Evolutionary conservation across 805 yeast genomes (phyloP).

Genomic region (Wickerhamiella hasegawae): DNA sequence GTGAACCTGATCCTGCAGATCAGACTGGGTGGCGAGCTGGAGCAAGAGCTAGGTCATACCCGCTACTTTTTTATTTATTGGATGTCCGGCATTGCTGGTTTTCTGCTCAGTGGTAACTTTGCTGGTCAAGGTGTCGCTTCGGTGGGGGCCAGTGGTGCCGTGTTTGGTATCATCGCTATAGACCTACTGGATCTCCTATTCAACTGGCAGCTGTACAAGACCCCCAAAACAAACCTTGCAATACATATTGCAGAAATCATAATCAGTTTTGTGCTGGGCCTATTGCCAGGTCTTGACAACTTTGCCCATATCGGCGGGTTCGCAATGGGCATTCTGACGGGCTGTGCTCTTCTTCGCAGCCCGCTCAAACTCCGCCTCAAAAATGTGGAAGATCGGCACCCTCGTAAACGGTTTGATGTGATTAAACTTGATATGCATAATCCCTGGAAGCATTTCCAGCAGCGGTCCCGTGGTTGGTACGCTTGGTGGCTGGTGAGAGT

Average conservation of each 20-base stretch:
- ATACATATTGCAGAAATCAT: slow-evolving; percentile 41
- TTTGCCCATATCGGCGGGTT: slow-evolving; percentile 67
- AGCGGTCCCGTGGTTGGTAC: slow-evolving; percentile 24
- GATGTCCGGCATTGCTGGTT: slow-evolving; percentile 49
- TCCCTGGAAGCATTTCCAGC: slow-evolving; percentile 12
- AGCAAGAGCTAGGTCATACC: slow-evolving; percentile 37
- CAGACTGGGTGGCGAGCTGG: slow-evolving; percentile 44
- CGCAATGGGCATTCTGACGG: slow-evolving; percentile 38
- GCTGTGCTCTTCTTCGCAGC: slow-evolving; percentile 36
- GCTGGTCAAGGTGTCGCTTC: slow-evolving; percentile 51
- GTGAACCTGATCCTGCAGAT: slow-evolving; percentile 48
- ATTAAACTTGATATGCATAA: slow-evolving; percentile 13
- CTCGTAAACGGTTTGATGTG: slow-evolving; percentile 10
- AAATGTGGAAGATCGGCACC: slow-evolving; percentile 7
- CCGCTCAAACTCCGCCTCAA: slow-evolving; percentile 26
- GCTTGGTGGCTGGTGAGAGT: slow-evolving; percentile 38
- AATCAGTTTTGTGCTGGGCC: slow-evolving; percentile 43
- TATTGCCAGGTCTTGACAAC: slow-evolving; percentile 60
- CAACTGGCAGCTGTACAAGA: slow-evolving; percentile 32
- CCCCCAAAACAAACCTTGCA: slow-evolving; percentile 30
- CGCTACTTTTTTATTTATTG: slow-evolving; percentile 41
- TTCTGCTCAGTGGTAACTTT: slow-evolving; percentile 51
- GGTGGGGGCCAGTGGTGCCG: slow-evolving; percentile 57
- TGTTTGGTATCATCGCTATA: slow-evolving; percentile 53
- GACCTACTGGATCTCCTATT: slow-evolving; percentile 38